phyloP scores from a whole-genome alignment of 2,329 filamentous ascomycete genomes.

The Coniochaeta pulveracea region DNA sequence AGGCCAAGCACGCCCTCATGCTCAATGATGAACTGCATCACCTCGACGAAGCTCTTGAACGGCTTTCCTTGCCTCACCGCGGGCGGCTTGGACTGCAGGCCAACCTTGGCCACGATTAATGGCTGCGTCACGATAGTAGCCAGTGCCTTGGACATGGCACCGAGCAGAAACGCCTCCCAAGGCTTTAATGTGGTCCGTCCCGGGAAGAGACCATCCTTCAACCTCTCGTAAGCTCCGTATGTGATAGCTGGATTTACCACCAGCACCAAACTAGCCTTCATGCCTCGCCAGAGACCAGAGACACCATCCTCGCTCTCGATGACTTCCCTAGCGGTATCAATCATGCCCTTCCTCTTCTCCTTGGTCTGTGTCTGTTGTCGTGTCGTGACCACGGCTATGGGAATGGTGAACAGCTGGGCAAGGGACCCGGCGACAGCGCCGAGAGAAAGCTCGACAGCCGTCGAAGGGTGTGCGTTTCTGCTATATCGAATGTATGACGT shows the following conservation, averaged over 20 bases:
- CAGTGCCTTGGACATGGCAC: conserved; percentile 83
- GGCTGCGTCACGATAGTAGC: conserved; percentile 91
- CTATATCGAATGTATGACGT: conserved; percentile 60
- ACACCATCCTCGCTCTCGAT: conserved; percentile 83
- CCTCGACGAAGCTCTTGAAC: conserved; percentile 87
- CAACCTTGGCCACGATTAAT: conserved; percentile 94
- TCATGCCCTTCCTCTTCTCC: conserved; percentile 70
- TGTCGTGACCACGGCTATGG: conserved; percentile 89
- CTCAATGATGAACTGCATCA: conserved; percentile 87
- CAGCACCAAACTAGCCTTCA: conserved; percentile 91
- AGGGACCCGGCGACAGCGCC: conserved; percentile 83
- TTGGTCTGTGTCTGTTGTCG: conserved; percentile 89
- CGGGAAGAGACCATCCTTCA: conserved; percentile 68
- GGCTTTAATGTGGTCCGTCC: conserved; percentile 65
- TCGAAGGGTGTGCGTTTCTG: conserved; percentile 53
- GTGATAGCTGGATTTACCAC: conserved; percentile 96
- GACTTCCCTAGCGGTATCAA: conserved; percentile 83
- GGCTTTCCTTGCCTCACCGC: conserved; percentile 75
- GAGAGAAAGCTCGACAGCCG: conserved; percentile 69
- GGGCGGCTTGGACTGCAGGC: conserved; percentile 86
- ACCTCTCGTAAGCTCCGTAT: conserved; percentile 88
- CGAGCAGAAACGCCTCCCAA: conserved; percentile 88
- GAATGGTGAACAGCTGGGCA: conserved; percentile 93
- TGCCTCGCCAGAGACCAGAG: conserved; percentile 80
- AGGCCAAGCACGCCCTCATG: conserved; percentile 75